Conservation (phyloP, 495 filamentous ascomycete species). For the Aspergillus sparsus region DNA sequence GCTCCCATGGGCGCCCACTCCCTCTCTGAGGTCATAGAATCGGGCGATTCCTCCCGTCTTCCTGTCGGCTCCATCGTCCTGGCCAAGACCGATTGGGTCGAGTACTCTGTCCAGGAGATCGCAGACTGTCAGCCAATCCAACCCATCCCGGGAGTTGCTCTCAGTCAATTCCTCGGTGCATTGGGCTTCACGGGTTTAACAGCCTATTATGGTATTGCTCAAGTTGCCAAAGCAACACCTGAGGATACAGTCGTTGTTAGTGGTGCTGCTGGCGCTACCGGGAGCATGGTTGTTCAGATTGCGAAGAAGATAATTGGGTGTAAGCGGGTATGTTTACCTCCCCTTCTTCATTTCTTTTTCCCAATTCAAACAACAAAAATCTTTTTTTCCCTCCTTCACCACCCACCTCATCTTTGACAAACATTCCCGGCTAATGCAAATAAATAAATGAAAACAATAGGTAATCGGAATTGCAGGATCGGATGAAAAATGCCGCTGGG, state of each 20-base stretch:
- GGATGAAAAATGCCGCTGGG: conserved; percentile 65
- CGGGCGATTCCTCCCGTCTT: conserved; percentile 27
- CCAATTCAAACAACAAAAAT: no score
- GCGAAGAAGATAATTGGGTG: conserved; percentile 57
- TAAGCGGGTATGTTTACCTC: conserved; percentile 41
- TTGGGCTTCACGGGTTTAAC: conserved; percentile 54
- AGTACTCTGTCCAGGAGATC: conserved; percentile 49
- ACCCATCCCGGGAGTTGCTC: conserved; percentile 34
- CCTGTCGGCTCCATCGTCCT: conserved; percentile 44
- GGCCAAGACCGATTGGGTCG: conserved; percentile 47
- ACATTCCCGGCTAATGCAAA: conserved; percentile 27
- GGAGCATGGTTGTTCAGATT: conserved; percentile 51
- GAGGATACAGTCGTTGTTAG: conserved; percentile 50
- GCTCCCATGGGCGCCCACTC: conserved; percentile 56
- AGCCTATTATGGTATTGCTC: conserved; percentile 52
- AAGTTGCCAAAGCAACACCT: conserved; percentile 40
- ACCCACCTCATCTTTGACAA: background rate
- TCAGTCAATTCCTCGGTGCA: conserved; percentile 53
- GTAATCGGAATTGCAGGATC: conserved; percentile 62
- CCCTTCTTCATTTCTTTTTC: no score
- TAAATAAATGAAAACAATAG: conserved; percentile 17
- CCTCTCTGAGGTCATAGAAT: conserved; percentile 50
- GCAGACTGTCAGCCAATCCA: conserved; percentile 31
- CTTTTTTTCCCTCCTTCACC: background rate
- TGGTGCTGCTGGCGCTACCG: conserved; percentile 51